Percentiles rank a stretch among this genome's conserved stretches.
These are phyloP conservation scores for Phytophthora litchii DNA, from an alignment of 352 stramenopile genomes.

Conservation along the genomic window DNA sequence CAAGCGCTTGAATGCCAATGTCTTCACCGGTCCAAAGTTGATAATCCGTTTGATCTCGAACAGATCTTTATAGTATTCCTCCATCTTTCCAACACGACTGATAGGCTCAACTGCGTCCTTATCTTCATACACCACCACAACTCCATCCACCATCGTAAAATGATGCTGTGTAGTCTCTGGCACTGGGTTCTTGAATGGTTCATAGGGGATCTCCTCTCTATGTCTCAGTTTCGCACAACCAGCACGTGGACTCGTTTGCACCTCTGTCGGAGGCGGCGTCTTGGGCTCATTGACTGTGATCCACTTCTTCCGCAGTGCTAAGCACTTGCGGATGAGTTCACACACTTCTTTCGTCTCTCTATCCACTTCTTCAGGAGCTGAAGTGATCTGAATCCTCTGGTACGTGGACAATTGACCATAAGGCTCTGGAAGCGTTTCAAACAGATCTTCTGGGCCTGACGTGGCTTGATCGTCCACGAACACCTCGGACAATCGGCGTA, in stretches of 20 bases:
- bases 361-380: constrained; percentile 65
- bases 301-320: constrained; percentile 75
- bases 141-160: constrained; percentile 63
- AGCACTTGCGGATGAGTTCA: constrained; percentile 79
- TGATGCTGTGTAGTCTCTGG: constrained; percentile 55
- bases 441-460: constrained; percentile 48
- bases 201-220: constrained; percentile 75
- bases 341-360: constrained; percentile 80
- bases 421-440: constrained; percentile 80
- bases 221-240: constrained; percentile 54
- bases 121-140: constrained; percentile 57
- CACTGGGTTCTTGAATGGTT: constrained; percentile 52
- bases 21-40: constrained; percentile 89
- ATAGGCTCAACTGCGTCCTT: constrained; percentile 39
- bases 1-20: constrained; percentile 85
- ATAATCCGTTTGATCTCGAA: constrained; percentile 89
- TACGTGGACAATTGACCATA: constrained; percentile 74
- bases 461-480: constrained; percentile 30
- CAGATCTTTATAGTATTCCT: constrained; percentile 77
- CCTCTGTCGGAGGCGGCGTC: constrained; percentile 21
- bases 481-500: constrained; percentile 59
- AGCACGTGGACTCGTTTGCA: constrained; percentile 45
- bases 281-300: constrained; percentile 54
- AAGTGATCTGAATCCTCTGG: constrained; percentile 84
- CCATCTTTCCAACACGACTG: constrained; percentile 45